Evolutionary conservation across 768 basidiomycete species (phyloP).

Genomic region (Podaxis sp.): DNA sequence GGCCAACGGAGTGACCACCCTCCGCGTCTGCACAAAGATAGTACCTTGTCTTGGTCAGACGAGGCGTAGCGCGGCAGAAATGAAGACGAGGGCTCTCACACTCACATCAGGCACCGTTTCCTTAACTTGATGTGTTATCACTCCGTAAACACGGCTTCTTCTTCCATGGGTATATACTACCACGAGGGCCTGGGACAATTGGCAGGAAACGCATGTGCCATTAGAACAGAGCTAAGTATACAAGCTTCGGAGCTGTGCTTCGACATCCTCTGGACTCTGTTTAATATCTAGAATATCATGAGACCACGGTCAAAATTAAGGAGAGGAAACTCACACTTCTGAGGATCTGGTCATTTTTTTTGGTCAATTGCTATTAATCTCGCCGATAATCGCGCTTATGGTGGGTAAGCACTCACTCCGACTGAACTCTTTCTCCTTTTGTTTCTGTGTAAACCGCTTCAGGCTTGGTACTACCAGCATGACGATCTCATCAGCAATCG

Average conservation of each 20-base stretch:
- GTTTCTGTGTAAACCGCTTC: slow-evolving; percentile 72
- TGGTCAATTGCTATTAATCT: not conserved
- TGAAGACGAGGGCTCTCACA: not conserved
- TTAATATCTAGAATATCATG: slow-evolving; percentile 65
- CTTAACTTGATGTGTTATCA: not conserved
- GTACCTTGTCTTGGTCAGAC: not conserved
- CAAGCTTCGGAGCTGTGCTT: slow-evolving; percentile 63
- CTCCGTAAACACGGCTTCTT: not conserved
- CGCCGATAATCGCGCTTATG: not conserved
- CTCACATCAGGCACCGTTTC: not conserved
- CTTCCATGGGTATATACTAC: not conserved
- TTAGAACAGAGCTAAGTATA: slow-evolving; percentile 34
- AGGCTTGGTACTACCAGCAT: slow-evolving; percentile 76
- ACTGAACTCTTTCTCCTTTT: slow-evolving; percentile 80
- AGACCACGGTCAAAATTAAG: slow-evolving; percentile 13
- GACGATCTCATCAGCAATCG: slow-evolving; percentile 70
- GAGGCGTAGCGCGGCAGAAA: not conserved
- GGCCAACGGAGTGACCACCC: too few relatives aligned
- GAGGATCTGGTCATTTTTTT: slow-evolving; percentile 51
- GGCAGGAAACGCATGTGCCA: not conserved
- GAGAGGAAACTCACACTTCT: slow-evolving; percentile 54
- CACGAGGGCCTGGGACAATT: not conserved
- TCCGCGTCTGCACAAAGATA: not conserved
- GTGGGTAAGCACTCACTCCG: slow-evolving; percentile 55
- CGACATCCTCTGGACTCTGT: slow-evolving; percentile 71